Conservation (phyloP, 2,329 filamentous ascomycete species). For the Rutstroemia sp. region DNA sequence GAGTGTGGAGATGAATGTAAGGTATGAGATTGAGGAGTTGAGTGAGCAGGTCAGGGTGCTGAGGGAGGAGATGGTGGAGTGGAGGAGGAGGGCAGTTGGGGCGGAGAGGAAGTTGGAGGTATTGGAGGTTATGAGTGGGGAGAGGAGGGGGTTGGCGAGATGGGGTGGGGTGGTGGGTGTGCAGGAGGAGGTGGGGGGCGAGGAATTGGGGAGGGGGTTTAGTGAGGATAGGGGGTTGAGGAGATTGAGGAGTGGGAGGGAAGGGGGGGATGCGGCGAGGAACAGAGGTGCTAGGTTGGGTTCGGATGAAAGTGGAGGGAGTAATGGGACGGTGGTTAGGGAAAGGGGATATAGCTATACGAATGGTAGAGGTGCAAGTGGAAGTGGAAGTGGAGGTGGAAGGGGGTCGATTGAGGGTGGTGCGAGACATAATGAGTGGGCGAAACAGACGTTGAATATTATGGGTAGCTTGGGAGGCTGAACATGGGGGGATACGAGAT, state of each 20-base stretch:
- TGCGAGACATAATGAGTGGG: slow-evolving; percentile 11
- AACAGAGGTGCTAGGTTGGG: not conserved
- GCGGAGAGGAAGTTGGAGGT: slow-evolving; percentile 46
- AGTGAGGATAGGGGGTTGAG: slow-evolving; percentile 6
- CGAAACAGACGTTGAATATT: slow-evolving; percentile 3
- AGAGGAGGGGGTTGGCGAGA: not conserved
- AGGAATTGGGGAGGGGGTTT: not conserved
- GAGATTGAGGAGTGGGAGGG: not conserved
- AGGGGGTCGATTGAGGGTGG: not conserved
- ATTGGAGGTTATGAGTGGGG: slow-evolving; percentile 12
- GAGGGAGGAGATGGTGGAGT: slow-evolving; percentile 38
- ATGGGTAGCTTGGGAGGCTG: not conserved
- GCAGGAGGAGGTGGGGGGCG: not conserved
- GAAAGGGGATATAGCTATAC: slow-evolving; percentile 5
- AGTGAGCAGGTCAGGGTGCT: slow-evolving; percentile 41
- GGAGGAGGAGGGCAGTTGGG: slow-evolving; percentile 48
- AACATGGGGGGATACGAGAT: not conserved
- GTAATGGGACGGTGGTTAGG: slow-evolving; percentile 20
- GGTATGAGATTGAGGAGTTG: slow-evolving; percentile 33
- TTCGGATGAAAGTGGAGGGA: slow-evolving; percentile 19
- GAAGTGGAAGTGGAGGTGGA: not conserved
- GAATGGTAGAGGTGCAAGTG: slow-evolving; percentile 6
- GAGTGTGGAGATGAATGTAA: slow-evolving; percentile 30
- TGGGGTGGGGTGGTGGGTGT: not conserved
- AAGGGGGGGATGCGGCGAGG: slow-evolving; percentile 15